phyloP scores from a whole-genome alignment of 2,329 filamentous ascomycete genomes.

The Pseudogymnoascus sp. region DNA sequence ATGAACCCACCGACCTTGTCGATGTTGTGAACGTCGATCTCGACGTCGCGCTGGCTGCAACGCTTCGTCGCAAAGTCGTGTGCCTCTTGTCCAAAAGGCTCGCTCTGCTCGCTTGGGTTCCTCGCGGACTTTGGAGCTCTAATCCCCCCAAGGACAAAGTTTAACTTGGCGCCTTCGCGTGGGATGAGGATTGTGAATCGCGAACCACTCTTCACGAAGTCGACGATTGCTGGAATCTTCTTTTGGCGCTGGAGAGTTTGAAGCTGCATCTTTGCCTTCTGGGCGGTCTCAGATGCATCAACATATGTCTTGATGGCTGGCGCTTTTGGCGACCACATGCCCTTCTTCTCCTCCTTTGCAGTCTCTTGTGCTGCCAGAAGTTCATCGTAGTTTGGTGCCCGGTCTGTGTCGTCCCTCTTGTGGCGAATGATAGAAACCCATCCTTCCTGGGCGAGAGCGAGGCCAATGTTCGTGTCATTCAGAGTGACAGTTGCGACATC shows the following conservation, averaged over 20 bases:
- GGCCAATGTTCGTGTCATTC: slow-evolving; percentile 78
- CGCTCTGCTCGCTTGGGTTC: slow-evolving; percentile 66
- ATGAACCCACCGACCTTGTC: slow-evolving; percentile 98
- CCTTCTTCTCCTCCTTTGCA: slow-evolving; percentile 82
- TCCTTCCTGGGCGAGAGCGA: slow-evolving; percentile 81
- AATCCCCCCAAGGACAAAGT: slow-evolving; percentile 88
- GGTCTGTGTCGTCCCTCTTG: slow-evolving; percentile 86
- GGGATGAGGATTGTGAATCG: slow-evolving; percentile 89
- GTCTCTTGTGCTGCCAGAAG: slow-evolving; percentile 70
- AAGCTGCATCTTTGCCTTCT: slow-evolving; percentile 93
- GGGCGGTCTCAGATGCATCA: slow-evolving; percentile 84
- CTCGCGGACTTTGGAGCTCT: slow-evolving; percentile 82
- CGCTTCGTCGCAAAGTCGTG: slow-evolving; percentile 83
- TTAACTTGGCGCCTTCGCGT: slow-evolving; percentile 88
- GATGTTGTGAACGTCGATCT: slow-evolving; percentile 88
- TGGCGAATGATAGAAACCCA: slow-evolving; percentile 93
- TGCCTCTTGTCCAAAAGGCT: slow-evolving; percentile 93
- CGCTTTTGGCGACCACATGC: slow-evolving; percentile 89
- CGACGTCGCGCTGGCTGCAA: slow-evolving; percentile 88
- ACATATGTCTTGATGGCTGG: slow-evolving; percentile 74
- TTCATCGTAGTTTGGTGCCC: slow-evolving; percentile 89
- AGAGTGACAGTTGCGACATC: slow-evolving; percentile 85
- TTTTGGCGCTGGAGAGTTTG: slow-evolving; percentile 82
- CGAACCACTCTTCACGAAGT: slow-evolving; percentile 96
- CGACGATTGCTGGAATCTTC: slow-evolving; percentile 85